These are phyloP conservation scores for Eustoma russellianum DNA, from an alignment of 257 asterid species.

Conservation along the genomic window DNA sequence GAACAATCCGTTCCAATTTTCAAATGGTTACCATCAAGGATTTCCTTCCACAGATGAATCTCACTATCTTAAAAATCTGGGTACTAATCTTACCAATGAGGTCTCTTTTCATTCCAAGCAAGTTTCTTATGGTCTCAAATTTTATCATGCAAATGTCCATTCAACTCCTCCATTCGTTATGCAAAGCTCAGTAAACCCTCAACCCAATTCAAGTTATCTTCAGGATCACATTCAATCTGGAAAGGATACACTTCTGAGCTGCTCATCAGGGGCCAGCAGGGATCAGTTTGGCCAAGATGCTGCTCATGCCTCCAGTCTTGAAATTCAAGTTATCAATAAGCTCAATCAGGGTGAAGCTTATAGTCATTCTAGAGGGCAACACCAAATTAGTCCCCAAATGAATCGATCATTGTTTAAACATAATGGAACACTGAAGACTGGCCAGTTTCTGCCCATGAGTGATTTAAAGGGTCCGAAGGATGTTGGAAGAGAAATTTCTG, in stretches of 20 bases:
- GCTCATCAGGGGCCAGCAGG: slow-evolving; percentile 17
- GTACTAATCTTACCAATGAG: no score
- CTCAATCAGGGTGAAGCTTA: slow-evolving; percentile 20
- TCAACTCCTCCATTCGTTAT: slow-evolving; percentile 21
- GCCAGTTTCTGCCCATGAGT: slow-evolving; percentile 23
- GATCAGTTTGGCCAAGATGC: slow-evolving; percentile 23
- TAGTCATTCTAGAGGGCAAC: slow-evolving; percentile 20
- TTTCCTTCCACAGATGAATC: slow-evolving; percentile 23
- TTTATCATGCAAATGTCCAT: slow-evolving; percentile 29
- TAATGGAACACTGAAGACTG: slow-evolving; percentile 34
- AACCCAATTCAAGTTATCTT: slow-evolving; percentile 12
- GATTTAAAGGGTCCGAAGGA: slow-evolving; percentile 17
- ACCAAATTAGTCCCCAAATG: slow-evolving; percentile 32
- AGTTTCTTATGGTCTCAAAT: slow-evolving; percentile 1
- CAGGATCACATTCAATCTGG: slow-evolving; percentile 16
- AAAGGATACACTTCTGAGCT: slow-evolving; percentile 17
- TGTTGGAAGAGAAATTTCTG: slow-evolving; percentile 20
- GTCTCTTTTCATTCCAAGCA: slow-evolving; percentile 16
- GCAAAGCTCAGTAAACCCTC: slow-evolving; percentile 21
- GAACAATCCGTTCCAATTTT: slow-evolving; percentile 20
- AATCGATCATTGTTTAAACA: slow-evolving; percentile 49
- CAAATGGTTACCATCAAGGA: slow-evolving; percentile 17
- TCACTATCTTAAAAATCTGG: slow-evolving; percentile 22
- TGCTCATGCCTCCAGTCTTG: slow-evolving; percentile 17
- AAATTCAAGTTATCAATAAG: slow-evolving; percentile 14